Conservation (phyloP, 352 stramenopile species). For the Globisporangium parvum region DNA sequence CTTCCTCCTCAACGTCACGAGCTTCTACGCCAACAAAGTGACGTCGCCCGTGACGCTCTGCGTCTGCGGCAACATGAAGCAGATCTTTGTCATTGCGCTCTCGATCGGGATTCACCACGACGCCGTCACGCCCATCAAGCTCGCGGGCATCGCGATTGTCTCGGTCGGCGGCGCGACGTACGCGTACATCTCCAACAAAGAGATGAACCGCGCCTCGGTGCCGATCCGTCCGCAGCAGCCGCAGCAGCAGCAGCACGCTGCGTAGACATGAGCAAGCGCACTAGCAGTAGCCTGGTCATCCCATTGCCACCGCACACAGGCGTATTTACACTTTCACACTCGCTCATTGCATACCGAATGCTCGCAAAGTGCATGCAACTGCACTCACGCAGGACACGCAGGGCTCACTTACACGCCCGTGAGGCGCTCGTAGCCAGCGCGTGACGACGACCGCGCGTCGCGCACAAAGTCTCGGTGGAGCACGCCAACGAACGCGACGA, state of each 20-base stretch:
- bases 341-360: too few relatives aligned
- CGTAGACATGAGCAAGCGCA: too few relatives aligned
- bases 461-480: constrained; percentile 52
- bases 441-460: constrained; percentile 26
- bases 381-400: too few relatives aligned
- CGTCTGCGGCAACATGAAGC: constrained; percentile 94
- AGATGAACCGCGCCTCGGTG: constrained; percentile 55
- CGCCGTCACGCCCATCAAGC: constrained; percentile 57
- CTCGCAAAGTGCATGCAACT: too few relatives aligned
- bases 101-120: constrained; percentile 78
- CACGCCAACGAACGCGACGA: constrained; percentile 41
- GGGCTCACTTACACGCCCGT: constrained; percentile 7
- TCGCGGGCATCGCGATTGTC: constrained; percentile 65
- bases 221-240: constrained; percentile 23
- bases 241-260: too few relatives aligned
- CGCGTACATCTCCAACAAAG: constrained; percentile 69
- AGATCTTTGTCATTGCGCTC: constrained; percentile 84
- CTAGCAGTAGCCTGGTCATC: too few relatives aligned
- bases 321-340: too few relatives aligned
- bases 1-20: constrained; percentile 93
- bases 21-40: constrained; percentile 93
- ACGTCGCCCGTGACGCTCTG: constrained; percentile 92
- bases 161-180: constrained; percentile 60
- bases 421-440: constrained; percentile 31
- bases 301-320: too few relatives aligned